phyloP scores from a whole-genome alignment of 768 basidiomycete genomes.

The Candolleomyces aberdarensis region DNA sequence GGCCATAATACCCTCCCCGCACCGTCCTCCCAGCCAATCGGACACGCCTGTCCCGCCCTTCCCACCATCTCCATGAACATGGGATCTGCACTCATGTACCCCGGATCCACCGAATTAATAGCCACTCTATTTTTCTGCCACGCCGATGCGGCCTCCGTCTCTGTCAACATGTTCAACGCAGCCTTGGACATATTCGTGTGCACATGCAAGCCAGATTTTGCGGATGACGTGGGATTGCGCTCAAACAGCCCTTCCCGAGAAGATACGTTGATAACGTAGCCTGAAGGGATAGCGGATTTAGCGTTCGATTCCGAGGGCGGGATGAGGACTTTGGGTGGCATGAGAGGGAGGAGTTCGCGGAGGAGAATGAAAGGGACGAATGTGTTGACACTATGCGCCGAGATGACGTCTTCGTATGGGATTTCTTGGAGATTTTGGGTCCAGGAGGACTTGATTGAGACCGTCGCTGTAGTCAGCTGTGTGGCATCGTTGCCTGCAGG shows the following conservation, averaged over 20 bases:
- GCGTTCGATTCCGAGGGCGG: background rate
- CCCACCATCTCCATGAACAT: constrained; percentile 26
- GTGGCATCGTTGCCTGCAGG: background rate
- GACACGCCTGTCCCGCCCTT: constrained; percentile 18
- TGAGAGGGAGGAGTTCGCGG: constrained; percentile 27
- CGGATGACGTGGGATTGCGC: constrained; percentile 16
- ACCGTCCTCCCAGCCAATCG: constrained; percentile 33
- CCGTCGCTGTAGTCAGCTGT: background rate
- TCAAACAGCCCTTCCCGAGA: constrained; percentile 35
- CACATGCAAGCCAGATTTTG: constrained; percentile 27
- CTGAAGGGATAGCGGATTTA: constrained; percentile 11
- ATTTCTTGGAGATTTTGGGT: constrained; percentile 29
- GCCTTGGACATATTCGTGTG: constrained; percentile 39
- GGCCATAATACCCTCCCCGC: constrained; percentile 31
- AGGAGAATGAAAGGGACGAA: constrained; percentile 36
- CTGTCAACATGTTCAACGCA: constrained; percentile 35
- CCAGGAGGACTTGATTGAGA: constrained; percentile 25
- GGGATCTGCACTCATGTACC: constrained; percentile 35
- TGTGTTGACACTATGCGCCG: constrained; percentile 33
- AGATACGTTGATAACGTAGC: constrained; percentile 33
- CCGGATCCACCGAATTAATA: constrained; percentile 34
- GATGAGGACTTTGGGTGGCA: constrained; percentile 11
- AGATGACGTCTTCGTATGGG: constrained; percentile 33
- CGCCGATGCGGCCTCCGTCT: constrained; percentile 28
- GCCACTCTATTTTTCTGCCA: constrained; percentile 27